These are phyloP conservation scores for Ophiostoma angusticollis DNA, from an alignment of 2,329 filamentous ascomycete genomes.

Conservation along the genomic window DNA sequence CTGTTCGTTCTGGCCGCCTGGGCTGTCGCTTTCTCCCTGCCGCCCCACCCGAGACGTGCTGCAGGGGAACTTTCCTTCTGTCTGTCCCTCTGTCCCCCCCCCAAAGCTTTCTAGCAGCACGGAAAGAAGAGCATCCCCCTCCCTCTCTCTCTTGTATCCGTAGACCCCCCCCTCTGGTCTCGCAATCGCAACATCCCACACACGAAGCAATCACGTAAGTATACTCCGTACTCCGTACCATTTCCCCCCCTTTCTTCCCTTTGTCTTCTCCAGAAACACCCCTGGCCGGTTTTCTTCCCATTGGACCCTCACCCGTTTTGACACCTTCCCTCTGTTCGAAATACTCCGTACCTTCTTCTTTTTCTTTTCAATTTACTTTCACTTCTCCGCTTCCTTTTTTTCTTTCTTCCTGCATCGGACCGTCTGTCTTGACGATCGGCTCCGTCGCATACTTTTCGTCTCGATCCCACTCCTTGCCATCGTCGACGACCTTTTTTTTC, in stretches of 20 bases:
- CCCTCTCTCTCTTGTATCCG: too few relatives aligned
- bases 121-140: too few relatives aligned
- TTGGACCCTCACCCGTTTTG: slow-evolving; percentile 5
- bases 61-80: not conserved
- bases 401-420: not conserved
- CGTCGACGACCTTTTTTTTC: slow-evolving; percentile 4
- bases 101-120: not conserved
- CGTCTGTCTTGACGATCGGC: not conserved
- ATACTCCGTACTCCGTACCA: too few relatives aligned
- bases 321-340: slow-evolving; percentile 9
- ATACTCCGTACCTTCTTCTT: slow-evolving; percentile 3
- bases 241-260: not conserved
- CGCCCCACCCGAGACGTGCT: too few relatives aligned
- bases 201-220: slow-evolving; percentile 3
- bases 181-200: slow-evolving; percentile 1
- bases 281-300: slow-evolving; percentile 6
- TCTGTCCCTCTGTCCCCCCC: not conserved
- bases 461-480: not conserved
- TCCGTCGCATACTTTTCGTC: not conserved
- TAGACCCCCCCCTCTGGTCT: too few relatives aligned
- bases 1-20: not conserved
- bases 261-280: slow-evolving; percentile 1
- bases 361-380: not conserved
- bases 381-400: not conserved
- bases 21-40: too few relatives aligned